Percentiles rank a stretch among this genome's conserved stretches.
These are phyloP conservation scores for Microsporum canis DNA, from an alignment of 2,329 filamentous ascomycete genomes.

Conservation along the genomic window DNA sequence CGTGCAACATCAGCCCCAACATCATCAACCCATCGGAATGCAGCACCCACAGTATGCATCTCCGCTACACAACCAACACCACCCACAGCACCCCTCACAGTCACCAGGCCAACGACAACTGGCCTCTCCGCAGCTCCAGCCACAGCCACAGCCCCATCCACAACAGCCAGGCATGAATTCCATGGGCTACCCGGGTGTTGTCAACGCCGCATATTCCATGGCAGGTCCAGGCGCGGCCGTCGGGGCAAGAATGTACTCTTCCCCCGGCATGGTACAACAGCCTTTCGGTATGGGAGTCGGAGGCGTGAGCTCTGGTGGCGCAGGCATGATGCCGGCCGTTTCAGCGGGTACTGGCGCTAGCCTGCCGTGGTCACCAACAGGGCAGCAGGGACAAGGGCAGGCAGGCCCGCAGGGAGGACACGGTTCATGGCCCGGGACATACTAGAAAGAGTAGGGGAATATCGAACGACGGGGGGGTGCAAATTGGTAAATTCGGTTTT, in stretches of 20 bases:
- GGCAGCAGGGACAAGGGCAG: neutral
- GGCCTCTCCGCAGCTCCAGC: conserved; percentile 26
- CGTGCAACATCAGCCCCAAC: conserved; percentile 23
- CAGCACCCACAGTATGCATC: conserved; percentile 30
- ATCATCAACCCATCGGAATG: conserved; percentile 31
- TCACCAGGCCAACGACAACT: conserved; percentile 33
- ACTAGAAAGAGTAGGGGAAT: neutral
- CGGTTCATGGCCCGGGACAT: neutral
- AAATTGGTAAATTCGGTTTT: conserved; percentile 1
- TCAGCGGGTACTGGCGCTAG: neutral
- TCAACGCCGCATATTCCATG: conserved; percentile 24
- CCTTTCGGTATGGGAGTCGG: neutral
- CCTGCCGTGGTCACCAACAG: neutral
- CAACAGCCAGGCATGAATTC: conserved; percentile 25
- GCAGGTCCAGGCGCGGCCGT: neutral
- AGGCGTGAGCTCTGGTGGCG: neutral
- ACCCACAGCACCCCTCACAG: conserved; percentile 30
- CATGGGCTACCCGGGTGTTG: conserved; percentile 28
- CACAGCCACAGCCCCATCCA: conserved; percentile 24
- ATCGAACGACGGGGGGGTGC: neutral
- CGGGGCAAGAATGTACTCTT: neutral
- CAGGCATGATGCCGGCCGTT: neutral
- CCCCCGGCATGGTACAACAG: neutral
- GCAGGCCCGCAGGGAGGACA: neutral
- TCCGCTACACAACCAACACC: conserved; percentile 25